Evolutionary conservation across 371 early-diverging fungal species (phyloP), one percentile per base, ranked within the genome.

Genomic region (Mucor racemosus): DNA sequence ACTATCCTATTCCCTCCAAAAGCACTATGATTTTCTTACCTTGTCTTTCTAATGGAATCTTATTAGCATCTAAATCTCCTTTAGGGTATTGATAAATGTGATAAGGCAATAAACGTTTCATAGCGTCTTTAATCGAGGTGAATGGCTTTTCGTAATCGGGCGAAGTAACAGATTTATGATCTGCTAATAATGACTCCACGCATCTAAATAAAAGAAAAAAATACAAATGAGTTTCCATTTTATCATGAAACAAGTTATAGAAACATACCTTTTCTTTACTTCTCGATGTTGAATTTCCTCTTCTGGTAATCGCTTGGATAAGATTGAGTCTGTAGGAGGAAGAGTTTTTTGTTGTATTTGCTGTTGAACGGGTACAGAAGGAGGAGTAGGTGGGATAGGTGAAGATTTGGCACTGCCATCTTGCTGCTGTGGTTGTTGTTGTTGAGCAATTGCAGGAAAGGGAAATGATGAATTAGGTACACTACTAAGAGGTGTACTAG

Each of bases 71-170:
- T n/a, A 91, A 62, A 57, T 86, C 88, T 26, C 72, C 68, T 14
- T 85, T 79, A 1, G 89, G 90, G 65, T 89, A 88, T 71, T 91
- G 91, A 58, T 80, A 91, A 36, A 92, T 80, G 61, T 92, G 92
- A 68, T 84, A 92, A 7, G 92, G 92, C 40, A 92, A 71, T 17
- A 92, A 70, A 35, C 92, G 81, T 61, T 84, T 73, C 40, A 91
- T 77, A 1, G 82, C 88, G 73, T 92, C 92, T 48, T 84, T 71
- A 9, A 85, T 58, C 1, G 87, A 89, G 2, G 58, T 56, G 58
- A 91, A 92, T 3, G 91, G 89, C 34, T 85, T 84, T 36, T 74
- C 68, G 60, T 85, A 85, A 58, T 91, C 86, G 1, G 85, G 84
- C 11, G 65, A 62, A 6, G 72, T 71, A 3, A 85, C 87, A 44